These are phyloP conservation scores for Limnanthes douglasii DNA, from an alignment of 345 rosid species.

Conservation along the genomic window DNA sequence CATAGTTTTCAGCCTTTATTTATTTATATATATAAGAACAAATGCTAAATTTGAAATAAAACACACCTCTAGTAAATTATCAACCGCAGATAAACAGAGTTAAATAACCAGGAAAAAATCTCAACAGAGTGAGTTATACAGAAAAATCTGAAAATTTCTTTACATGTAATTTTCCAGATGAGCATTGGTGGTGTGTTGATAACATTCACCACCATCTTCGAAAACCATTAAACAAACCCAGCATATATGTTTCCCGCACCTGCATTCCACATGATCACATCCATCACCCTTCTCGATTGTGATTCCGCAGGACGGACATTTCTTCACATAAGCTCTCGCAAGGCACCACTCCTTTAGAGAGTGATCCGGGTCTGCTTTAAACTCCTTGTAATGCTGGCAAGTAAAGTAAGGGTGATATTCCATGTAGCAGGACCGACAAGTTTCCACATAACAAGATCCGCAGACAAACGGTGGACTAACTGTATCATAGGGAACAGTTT, in stretches of 20 bases:
- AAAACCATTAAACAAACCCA: slow-evolving; percentile 58
- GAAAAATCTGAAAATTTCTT: too few species aligned
- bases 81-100: too few species aligned
- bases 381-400: slow-evolving; percentile 51
- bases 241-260: slow-evolving; percentile 76
- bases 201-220: slow-evolving; percentile 35
- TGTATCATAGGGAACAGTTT: slow-evolving; percentile 22
- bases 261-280: slow-evolving; percentile 67
- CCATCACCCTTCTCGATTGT: slow-evolving; percentile 80
- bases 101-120: too few species aligned
- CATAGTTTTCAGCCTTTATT: too few species aligned
- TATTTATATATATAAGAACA: too few species aligned
- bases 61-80: too few species aligned
- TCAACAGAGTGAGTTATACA: too few species aligned
- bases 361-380: slow-evolving; percentile 66
- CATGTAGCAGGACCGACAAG: slow-evolving; percentile 58
- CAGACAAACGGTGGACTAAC: slow-evolving; percentile 41
- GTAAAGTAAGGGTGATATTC: slow-evolving; percentile 64
- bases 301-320: slow-evolving; percentile 52
- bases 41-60: too few species aligned
- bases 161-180: too few species aligned
- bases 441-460: slow-evolving; percentile 60
- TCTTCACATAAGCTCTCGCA: slow-evolving; percentile 57
- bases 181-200: too few species aligned
- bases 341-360: slow-evolving; percentile 69